These are phyloP conservation scores for Boletus speciosus DNA, from an alignment of 768 basidiomycete species.

Conservation along the genomic window DNA sequence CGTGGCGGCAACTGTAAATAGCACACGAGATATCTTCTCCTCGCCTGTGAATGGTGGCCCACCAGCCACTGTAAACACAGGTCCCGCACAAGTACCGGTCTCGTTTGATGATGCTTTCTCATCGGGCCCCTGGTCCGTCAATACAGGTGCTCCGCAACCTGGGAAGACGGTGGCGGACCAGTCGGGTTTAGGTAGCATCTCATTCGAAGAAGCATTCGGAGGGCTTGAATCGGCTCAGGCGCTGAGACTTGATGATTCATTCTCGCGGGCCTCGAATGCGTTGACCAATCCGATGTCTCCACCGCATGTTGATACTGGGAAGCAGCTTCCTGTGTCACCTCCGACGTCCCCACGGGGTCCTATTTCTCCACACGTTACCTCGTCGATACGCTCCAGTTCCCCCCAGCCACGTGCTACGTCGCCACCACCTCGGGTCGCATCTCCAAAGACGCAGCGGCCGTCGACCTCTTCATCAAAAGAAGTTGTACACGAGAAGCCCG, in stretches of 20 bases:
- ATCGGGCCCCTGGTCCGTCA: slow-evolving; percentile 16
- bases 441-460: slow-evolving; percentile 54
- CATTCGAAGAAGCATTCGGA: slow-evolving; percentile 59
- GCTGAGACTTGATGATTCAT: slow-evolving; percentile 39
- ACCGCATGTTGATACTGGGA: slow-evolving; percentile 15
- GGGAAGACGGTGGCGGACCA: slow-evolving; percentile 15
- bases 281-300: slow-evolving; percentile 20
- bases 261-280: slow-evolving; percentile 35
- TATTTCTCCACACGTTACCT: slow-evolving; percentile 27
- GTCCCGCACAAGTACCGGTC: slow-evolving; percentile 23
- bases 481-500: slow-evolving; percentile 49
- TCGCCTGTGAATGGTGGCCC: slow-evolving; percentile 11
- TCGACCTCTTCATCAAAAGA: slow-evolving; percentile 63
- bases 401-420: slow-evolving; percentile 43
- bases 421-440: slow-evolving; percentile 46
- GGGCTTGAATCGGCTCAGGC: slow-evolving; percentile 38
- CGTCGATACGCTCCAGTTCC: slow-evolving; percentile 34
- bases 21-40: slow-evolving; percentile 9
- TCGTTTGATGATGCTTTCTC: slow-evolving; percentile 51
- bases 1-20: slow-evolving; percentile 5
- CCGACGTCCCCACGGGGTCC: slow-evolving; percentile 39
- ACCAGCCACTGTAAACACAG: slow-evolving; percentile 7
- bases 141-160: slow-evolving; percentile 7
- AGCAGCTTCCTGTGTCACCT: slow-evolving; percentile 40
- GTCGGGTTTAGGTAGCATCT: slow-evolving; percentile 22